Base-by-base conservation (phyloP, 208 protist genomes). In the Wallacemonas collosoma region DNA sequence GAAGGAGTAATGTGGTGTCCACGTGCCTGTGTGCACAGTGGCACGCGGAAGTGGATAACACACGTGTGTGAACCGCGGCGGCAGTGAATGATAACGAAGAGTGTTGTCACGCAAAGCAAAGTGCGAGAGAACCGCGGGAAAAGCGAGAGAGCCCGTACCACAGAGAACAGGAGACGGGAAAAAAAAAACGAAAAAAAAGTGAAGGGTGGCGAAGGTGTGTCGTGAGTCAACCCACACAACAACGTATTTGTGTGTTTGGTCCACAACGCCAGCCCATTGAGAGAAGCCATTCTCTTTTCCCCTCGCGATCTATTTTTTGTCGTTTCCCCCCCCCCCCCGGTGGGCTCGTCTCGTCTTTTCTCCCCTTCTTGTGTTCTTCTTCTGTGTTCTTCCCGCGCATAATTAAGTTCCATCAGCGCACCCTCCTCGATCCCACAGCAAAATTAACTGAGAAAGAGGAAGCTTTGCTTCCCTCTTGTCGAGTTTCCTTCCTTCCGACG, bases 381-480 rank as follows among this genome's bases (percentile, higher is more conserved):
- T 6, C 50, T 4, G 26, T 39, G 6, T 38, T n/a, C 7, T 26
- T 26, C 26, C 26, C 26, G 26, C 26, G 26, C 26, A 26, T 26
- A 72, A 47, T 45, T 65, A 39, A 56, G 15, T 36, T 54, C 12
- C 12, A 41, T 45, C 55, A 1, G 26, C 11, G 45, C 14, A 70
- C 2, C 1, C 3, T 15, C 64, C 63, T 47, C 11, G 64, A 55
- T 17, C n/a, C 11, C 38, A 60, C 15, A 71, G 47, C 51, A 63
- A 55, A 35, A 72, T 55, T 64, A 54, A 5, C 3, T 1, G 63
- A 69, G 47, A 66, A 77, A 51, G 50, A 72, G 72, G 56, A 73
- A 61, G 4, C 39, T 4, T 68, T 39, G 11, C 8, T 35, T 56
- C 73, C 36, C 35, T 71, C 26, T 41, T 43, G 47, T 62, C 36